Conservation (phyloP, 169 alveolate genomes). For the Perkinsus olseni region DNA sequence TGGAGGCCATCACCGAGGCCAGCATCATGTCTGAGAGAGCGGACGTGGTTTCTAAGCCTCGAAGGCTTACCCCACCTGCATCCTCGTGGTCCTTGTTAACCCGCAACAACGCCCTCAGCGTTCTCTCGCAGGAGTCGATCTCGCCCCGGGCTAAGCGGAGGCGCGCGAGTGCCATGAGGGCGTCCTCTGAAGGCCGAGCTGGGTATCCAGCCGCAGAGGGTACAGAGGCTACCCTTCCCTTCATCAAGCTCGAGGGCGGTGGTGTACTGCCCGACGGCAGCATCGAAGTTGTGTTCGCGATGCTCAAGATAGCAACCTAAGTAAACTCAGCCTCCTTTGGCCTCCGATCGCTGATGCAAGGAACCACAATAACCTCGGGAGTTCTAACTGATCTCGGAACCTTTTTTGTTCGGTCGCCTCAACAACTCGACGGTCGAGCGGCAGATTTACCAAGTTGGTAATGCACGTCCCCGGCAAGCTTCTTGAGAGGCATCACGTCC, state of each 20-base stretch:
- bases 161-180: not conserved
- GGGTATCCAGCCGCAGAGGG: not conserved
- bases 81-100: not conserved
- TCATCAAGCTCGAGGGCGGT: not conserved
- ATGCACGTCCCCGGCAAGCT: not conserved
- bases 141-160: not conserved
- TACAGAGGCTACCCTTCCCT: not conserved
- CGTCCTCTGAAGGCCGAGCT: not conserved
- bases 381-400: too few species aligned
- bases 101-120: not conserved
- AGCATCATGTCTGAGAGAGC: not conserved
- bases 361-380: too few species aligned
- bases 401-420: too few species aligned
- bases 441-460: not conserved
- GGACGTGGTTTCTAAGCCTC: not conserved
- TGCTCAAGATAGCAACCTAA: not conserved
- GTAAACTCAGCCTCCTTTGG: too few species aligned
- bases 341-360: too few species aligned
- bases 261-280: not conserved
- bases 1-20: not conserved
- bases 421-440: too few species aligned
- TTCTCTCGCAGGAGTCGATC: not conserved
- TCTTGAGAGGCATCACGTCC: not conserved
- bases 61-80: not conserved
- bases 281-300: not conserved